Conservation (phyloP, 805 yeast genomes). For the Metschnikowia matae region DNA sequence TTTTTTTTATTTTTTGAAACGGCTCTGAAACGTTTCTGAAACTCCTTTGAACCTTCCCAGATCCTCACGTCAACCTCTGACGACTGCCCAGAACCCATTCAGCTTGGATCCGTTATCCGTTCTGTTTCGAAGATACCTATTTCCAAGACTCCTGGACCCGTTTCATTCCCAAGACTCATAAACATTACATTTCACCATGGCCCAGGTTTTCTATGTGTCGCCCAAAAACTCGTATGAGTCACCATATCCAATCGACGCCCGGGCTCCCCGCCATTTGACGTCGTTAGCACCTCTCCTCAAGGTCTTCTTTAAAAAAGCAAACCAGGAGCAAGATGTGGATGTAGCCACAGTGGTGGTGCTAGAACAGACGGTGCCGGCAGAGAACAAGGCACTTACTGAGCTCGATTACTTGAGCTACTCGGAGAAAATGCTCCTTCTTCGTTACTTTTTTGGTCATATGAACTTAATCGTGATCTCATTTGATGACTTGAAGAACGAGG, state of each 20-base stretch:
- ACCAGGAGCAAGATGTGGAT: conserved; percentile 31
- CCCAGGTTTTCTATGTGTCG: conserved; percentile 18
- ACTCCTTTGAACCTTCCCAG: too few species aligned
- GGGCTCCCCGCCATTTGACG: conserved; percentile 18
- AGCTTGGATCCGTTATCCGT: background rate
- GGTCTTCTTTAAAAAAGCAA: conserved; percentile 28
- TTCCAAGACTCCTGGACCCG: too few species aligned
- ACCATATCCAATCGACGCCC: conserved; percentile 12
- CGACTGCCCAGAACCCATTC: too few species aligned
- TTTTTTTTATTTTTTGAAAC: too few species aligned
- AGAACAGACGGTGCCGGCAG: conserved; percentile 10
- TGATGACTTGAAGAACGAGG: conserved; percentile 7
- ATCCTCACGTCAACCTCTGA: too few species aligned
- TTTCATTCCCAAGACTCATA: too few species aligned
- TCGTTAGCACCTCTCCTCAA: conserved; percentile 14
- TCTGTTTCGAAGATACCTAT: too few species aligned
- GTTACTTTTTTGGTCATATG: conserved; percentile 36
- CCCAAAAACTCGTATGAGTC: conserved; percentile 9
- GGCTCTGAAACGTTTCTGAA: too few species aligned
- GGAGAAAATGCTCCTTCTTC: conserved; percentile 30
- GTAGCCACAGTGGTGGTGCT: conserved; percentile 30
- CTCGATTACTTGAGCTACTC: conserved; percentile 25
- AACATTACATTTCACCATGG: conserved; percentile 12
- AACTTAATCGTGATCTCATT: conserved; percentile 27
- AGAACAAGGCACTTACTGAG: conserved; percentile 2